Base-by-base conservation (phyloP, 1,284 basidiomycete species). In the Anthracocystis setariae region DNA sequence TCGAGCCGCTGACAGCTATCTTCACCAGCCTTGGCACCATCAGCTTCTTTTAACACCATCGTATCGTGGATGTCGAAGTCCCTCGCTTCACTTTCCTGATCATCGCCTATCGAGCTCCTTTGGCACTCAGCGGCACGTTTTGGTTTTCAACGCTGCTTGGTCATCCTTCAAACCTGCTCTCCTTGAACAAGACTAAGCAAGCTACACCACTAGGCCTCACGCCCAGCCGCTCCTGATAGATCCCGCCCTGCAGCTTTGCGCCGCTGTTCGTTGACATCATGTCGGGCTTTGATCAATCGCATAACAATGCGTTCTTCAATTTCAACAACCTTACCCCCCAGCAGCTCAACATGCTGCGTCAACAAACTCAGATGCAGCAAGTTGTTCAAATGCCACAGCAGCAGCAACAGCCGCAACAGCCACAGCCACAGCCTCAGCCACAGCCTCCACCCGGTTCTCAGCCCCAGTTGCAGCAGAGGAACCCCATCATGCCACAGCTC, bases 281-380 rank as follows among this genome's bases (percentile, higher is more conserved):
- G 69, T 73, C 70, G 24, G 70, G 65, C 56, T 73, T 73, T 32
- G 70, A 68, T 21, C 65, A 56, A 43, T 51, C 68, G 48, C 56
- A 64, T 46, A 66, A 67, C 43, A 59, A 51, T 52, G 68, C 58
- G 4, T 68, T 73, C 37, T 73, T 73, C 56, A 63, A 63, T 47
- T 66, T 73, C 40, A 60, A 68, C 65, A 73, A 68, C 45, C 70
- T 73, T 43, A 73, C 70, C 4, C 65, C 70, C 15, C 70, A 73
- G 44, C 56, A 65, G 54, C 58, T 71, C 59, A 63, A 69, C 49
- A 64, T 71, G 59, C 48, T 68, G 8, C 70, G 71, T 24, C 59
- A 70, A 48, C 71, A 70, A 50, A 65, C 55, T 21, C 73, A 71
- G 61, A 64, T 64, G 61, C 63, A 64, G 55, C 59, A 63, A 48